Conservation (phyloP, 2,329 filamentous ascomycete genomes). For the Neonectria coccinea region DNA sequence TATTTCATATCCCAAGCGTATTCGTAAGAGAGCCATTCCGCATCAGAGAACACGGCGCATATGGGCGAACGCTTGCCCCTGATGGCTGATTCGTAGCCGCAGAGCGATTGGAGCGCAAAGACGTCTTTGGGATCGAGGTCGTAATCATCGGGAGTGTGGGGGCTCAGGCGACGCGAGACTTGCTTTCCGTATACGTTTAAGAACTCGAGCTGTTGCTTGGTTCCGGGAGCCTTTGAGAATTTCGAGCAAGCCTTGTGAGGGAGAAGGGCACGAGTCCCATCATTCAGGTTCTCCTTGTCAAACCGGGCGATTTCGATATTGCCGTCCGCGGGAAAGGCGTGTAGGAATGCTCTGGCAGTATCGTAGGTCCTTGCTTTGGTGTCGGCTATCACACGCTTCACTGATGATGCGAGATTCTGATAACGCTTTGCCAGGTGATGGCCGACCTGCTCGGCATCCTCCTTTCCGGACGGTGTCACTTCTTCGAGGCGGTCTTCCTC, state of each 20-base stretch:
- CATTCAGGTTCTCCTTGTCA: constrained; percentile 35
- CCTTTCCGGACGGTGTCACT: constrained; percentile 38
- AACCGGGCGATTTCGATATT: constrained; percentile 36
- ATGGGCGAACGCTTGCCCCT: constrained; percentile 33
- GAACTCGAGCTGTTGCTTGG: constrained; percentile 35
- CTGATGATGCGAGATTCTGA: constrained; percentile 33
- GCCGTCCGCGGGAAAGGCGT: constrained; percentile 29
- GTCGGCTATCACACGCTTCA: constrained; percentile 40
- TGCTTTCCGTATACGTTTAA: constrained; percentile 33
- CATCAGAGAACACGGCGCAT: constrained; percentile 36
- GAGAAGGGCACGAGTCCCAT: constrained; percentile 40
- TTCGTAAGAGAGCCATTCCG: constrained; percentile 41
- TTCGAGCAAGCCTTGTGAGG: constrained; percentile 41
- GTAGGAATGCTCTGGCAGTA: constrained; percentile 35
- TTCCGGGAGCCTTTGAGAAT: constrained; percentile 37
- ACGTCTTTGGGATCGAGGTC: constrained; percentile 37
- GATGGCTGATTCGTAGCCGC: constrained; percentile 41
- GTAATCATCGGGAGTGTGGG: constrained; percentile 35
- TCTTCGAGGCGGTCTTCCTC: constrained; percentile 39
- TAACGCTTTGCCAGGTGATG: constrained; percentile 37
- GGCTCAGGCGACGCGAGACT: constrained; percentile 32
- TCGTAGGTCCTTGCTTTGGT: constrained; percentile 41
- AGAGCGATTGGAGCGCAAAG: constrained; percentile 41
- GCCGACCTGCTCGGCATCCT: constrained; percentile 35
- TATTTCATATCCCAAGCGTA: constrained; percentile 45